Evolutionary conservation across 768 basidiomycete genomes (phyloP), one percentile per base, ranked within the genome.

Genomic region (Sporobolomyces phaffii): DNA sequence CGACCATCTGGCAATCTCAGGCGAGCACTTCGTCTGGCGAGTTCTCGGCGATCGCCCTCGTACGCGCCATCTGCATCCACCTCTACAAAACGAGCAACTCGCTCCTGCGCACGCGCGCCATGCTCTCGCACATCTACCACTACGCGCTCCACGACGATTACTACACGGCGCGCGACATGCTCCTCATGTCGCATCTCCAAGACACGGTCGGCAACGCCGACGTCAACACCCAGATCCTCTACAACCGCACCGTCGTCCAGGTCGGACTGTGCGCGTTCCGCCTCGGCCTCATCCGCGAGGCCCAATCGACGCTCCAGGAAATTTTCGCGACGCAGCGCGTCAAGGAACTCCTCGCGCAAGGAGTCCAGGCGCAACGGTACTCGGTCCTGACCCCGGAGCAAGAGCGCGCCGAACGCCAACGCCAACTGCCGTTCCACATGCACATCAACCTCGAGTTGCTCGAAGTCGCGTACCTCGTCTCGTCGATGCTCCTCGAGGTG

Each of bases 381-480:
- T 62, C 68, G 62, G 69, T 61, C 36, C 80, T 93, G 64, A 85
- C 88, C 17, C 91, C 91, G 2, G 96, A 99, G 78, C 96, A 99
- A 79, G 96, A 99, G 78, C 89, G 92, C 76, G 86, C 92, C 4
- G 96, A 99, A 78, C 90, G 92, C 72, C 87, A 91, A 72, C 85
- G 96, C 38, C 91, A 97, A 74, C 83, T 99, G 28, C 96, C 96
- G 33, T 99, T 98, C 87, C 96, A 99, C 78, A 89, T 98, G 88
- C 96, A 99, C 79, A 92, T 98, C 79, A 99, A 98, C 80, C 91
- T 96, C 18, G 96, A 98, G 78, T 82, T 99, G 13, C 81, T 98
- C 61, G 96, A 98, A 78, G 93, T 93, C 24, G 96, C 91, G 1
- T 99, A 98, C 82, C 83, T 99, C 47, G 92, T 96, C 22, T 93